Evolutionary conservation across 1,284 basidiomycete genomes (phyloP).

Genomic region (Ganoderma resinaceum): DNA sequence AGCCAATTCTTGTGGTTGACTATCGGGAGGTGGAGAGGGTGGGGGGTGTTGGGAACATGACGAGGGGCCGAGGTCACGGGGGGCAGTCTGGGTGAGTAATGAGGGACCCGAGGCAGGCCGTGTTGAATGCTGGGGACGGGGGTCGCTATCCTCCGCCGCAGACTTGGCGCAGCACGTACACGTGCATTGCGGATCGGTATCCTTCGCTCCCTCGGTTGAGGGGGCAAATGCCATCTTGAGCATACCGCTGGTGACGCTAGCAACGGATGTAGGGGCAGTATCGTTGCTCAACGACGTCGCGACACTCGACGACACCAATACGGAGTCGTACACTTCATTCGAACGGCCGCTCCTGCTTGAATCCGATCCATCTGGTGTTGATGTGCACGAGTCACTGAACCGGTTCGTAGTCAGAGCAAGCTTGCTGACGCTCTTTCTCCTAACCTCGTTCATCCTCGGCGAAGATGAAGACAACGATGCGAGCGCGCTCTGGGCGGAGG

Average conservation of each 20-base stretch:
- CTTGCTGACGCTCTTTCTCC: constrained; percentile 24
- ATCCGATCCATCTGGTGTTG: constrained; percentile 35
- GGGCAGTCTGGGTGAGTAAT: constrained; percentile 73
- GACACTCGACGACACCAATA: constrained; percentile 36
- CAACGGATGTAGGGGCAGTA: constrained; percentile 44
- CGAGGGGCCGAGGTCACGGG: constrained; percentile 38
- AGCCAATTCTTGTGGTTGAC: constrained; percentile 22
- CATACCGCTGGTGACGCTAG: constrained; percentile 38
- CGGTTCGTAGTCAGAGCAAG: constrained; percentile 22
- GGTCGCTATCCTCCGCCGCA: constrained; percentile 8
- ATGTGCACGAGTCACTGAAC: constrained; percentile 19
- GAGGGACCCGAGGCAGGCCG: constrained; percentile 51
- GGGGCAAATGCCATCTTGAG: constrained; percentile 34
- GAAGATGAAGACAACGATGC: constrained; percentile 27
- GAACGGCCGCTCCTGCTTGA: constrained; percentile 36
- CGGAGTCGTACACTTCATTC: constrained; percentile 22
- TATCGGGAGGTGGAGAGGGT: constrained; percentile 30
- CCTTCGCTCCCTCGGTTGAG: constrained; percentile 18
- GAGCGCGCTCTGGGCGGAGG: constrained; percentile 35
- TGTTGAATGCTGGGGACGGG: constrained; percentile 18
- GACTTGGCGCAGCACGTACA: constrained; percentile 26
- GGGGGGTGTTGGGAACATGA: constrained; percentile 38
- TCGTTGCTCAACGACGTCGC: constrained; percentile 34
- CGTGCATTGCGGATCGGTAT: constrained; percentile 10
- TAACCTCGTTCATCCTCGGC: constrained; percentile 25